Evolutionary conservation across 202 grass and related monocot species (phyloP).

Genomic region (Saccharum hybrid): DNA sequence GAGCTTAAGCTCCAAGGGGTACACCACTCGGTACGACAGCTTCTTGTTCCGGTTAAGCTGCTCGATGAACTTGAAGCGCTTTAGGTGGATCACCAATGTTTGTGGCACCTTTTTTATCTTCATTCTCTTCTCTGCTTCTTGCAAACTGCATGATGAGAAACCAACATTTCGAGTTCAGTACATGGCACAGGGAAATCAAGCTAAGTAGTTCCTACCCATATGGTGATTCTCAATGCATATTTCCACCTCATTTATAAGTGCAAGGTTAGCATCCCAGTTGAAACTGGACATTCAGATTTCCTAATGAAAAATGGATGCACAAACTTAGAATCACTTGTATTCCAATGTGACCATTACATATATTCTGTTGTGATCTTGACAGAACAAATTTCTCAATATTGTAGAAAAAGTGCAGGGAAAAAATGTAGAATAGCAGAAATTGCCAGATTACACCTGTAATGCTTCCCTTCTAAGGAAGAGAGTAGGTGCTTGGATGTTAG

Average conservation of each 20-base stretch:
- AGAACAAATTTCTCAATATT: not conserved
- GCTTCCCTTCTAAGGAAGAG: not conserved
- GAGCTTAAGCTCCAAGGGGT: constrained; percentile 88
- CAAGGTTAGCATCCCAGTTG: constrained; percentile 3
- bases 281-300: not conserved
- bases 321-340: constrained; percentile 1
- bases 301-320: not conserved
- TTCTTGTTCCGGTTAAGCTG: constrained; percentile 93
- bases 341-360: not conserved
- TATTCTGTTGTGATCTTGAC: not conserved
- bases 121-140: constrained; percentile 96
- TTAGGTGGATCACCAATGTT: constrained; percentile 88
- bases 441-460: not conserved
- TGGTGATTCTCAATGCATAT: constrained; percentile 8
- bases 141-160: constrained; percentile 57
- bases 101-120: constrained; percentile 87
- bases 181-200: constrained; percentile 35
- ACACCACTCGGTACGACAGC: constrained; percentile 82
- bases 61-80: constrained; percentile 94
- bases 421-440: not conserved
- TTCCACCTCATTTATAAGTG: constrained; percentile 18
- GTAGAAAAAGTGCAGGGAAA: not conserved
- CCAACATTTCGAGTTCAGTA: constrained; percentile 21
- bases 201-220: constrained; percentile 20
- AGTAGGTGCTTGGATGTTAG: not conserved